These are phyloP conservation scores for Ogataea saltuana DNA, from an alignment of 805 yeast species.

Conservation along the genomic window DNA sequence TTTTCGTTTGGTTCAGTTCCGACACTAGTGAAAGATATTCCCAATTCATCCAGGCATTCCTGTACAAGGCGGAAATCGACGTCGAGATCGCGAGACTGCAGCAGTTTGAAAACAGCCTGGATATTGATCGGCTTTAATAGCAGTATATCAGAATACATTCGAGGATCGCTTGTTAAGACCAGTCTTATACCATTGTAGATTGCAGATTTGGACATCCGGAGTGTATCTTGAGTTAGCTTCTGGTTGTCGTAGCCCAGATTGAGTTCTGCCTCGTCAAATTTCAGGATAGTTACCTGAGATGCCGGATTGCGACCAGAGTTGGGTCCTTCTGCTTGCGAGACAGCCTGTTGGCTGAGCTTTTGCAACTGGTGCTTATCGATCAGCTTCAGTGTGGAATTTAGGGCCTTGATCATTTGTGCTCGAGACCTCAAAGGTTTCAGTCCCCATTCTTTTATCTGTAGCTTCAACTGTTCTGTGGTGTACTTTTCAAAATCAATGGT, in stretches of 20 bases:
- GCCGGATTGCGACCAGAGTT: not conserved
- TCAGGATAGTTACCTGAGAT: slow-evolving; percentile 5
- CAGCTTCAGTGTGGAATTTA: slow-evolving; percentile 27
- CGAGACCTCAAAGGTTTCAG: slow-evolving; percentile 39
- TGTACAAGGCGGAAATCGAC: slow-evolving; percentile 24
- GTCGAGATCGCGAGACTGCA: slow-evolving; percentile 20
- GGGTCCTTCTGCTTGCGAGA: slow-evolving; percentile 2
- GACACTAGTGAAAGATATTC: slow-evolving; percentile 28
- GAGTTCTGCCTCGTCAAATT: slow-evolving; percentile 20
- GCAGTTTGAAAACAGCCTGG: slow-evolving; percentile 15
- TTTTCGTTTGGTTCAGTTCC: slow-evolving; percentile 1
- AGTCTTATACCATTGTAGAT: slow-evolving; percentile 23
- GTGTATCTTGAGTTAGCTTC: slow-evolving; percentile 14
- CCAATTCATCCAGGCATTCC: slow-evolving; percentile 32
- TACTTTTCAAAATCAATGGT: slow-evolving; percentile 19
- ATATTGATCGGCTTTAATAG: slow-evolving; percentile 30
- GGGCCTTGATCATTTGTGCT: slow-evolving; percentile 36
- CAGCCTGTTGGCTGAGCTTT: slow-evolving; percentile 10
- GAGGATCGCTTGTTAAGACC: slow-evolving; percentile 18
- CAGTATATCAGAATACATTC: slow-evolving; percentile 22
- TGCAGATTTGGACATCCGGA: slow-evolving; percentile 10
- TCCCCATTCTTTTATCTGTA: slow-evolving; percentile 38
- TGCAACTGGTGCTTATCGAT: slow-evolving; percentile 18
- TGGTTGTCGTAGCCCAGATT: slow-evolving; percentile 14
- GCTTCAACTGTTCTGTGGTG: slow-evolving; percentile 22